Base-by-base conservation (phyloP, 305 asterid species). In the Fraxinus baroniana region DNA sequence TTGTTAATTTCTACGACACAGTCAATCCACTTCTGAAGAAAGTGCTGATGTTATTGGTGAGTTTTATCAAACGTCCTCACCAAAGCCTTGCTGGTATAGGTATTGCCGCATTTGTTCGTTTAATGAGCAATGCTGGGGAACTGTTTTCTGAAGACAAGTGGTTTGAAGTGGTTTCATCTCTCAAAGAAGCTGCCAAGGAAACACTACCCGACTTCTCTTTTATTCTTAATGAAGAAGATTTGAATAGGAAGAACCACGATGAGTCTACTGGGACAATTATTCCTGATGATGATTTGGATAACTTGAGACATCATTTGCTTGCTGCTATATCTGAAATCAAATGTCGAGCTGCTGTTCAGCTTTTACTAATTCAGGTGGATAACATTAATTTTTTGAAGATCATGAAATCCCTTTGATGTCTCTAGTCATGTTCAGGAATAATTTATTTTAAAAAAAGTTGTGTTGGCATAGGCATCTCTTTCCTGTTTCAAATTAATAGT, bases 71-170 rank as follows among this genome's bases (percentile, higher is more conserved):
- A 86, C 97, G 98, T 26, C 99, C 98, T 83, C 98, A 93, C 84
- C 98, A 94, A 87, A 97, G 97, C 87, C 98, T 97, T 81, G 99
- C 97, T 55, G 97, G 97, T 80, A 92, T 94, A 70, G 99, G 99
- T 64, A 93, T 94, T 89, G 97, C 99, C 85, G 98, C 98, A 84
- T 94, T 91, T 90, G 99, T 94, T 85, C 98, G 97, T 81, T 87
- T 97, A 87, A 92, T 97, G 98, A 94, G 97, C 92, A 91, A 93
- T 87, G 97, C 99, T 33, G 99, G 98, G 85, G 91, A 89, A 81
- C 89, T 94, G 87, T 94, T 97, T 86, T 84, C 95, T 77, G 98
- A 94, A 85, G 96, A 97, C 84, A 94, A 94, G 88, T 94, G 98
- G 99, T 87, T 89, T 24, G 97, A 94, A 76, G 98, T 94, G 83